Evolutionary conservation across 306 rosid genomes (phyloP).

Genomic region (Begonia masoniana): DNA sequence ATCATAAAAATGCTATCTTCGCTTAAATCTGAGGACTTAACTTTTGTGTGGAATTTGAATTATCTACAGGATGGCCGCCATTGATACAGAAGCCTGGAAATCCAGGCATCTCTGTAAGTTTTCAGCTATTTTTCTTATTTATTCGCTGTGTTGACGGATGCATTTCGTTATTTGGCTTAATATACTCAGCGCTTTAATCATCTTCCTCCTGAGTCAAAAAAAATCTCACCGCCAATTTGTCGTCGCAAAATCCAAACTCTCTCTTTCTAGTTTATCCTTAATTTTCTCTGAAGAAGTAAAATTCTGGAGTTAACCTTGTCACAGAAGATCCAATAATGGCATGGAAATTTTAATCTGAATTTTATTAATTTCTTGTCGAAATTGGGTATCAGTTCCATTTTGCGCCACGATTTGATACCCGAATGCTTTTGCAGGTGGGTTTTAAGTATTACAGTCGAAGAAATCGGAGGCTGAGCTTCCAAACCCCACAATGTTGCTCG

Average conservation of each 20-base stretch:
- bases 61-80: constrained; percentile 16
- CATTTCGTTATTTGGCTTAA: not conserved
- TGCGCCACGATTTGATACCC: not conserved
- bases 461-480: constrained; percentile 10
- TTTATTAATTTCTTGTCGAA: not conserved
- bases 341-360: not conserved
- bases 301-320: too few relatives aligned
- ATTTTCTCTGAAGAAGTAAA: not conserved
- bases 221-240: too few relatives aligned
- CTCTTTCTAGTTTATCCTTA: not conserved
- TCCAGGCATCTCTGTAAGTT: constrained; percentile 16
- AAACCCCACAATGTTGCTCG: constrained; percentile 22
- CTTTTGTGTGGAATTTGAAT: not conserved
- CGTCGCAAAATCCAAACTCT: not conserved
- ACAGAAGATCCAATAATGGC: not conserved
- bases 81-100: constrained; percentile 10
- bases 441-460: constrained; percentile 18
- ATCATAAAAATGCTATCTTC: not conserved
- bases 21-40: not conserved
- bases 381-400: not conserved
- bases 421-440: constrained; percentile 35
- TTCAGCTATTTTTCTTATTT: not conserved
- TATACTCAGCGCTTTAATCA: not conserved
- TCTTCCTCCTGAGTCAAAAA: too few relatives aligned
- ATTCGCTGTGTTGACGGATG: not conserved